Conservation (phyloP, 768 basidiomycete species). For the Boletus barrowsii region DNA sequence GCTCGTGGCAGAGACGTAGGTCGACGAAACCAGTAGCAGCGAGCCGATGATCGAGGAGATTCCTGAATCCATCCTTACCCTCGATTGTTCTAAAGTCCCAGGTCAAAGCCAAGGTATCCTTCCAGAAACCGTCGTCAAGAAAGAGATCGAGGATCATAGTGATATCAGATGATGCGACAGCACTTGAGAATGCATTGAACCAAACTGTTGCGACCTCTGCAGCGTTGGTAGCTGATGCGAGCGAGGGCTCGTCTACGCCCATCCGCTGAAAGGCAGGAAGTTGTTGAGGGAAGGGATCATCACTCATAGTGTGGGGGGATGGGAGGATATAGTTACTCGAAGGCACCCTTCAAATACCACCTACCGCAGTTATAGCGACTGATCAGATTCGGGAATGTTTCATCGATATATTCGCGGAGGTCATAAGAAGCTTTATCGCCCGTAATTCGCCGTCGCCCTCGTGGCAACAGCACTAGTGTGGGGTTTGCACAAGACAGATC, state of each 20-base stretch:
- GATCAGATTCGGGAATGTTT: neutral
- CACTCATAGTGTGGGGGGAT: conserved; percentile 8
- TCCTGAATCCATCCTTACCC: conserved; percentile 35
- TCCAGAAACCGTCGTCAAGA: conserved; percentile 41
- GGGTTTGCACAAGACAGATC: too few relatives aligned
- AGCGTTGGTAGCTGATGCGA: conserved; percentile 16
- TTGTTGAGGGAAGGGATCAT: conserved; percentile 22
- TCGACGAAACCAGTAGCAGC: conserved; percentile 17
- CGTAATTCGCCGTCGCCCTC: too few relatives aligned
- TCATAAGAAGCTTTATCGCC: too few relatives aligned
- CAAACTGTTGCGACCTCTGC: conserved; percentile 26
- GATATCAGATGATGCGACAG: conserved; percentile 18
- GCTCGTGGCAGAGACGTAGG: conserved; percentile 13
- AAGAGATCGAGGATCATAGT: conserved; percentile 24
- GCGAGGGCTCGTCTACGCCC: conserved; percentile 21
- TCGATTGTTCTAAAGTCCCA: conserved; percentile 54
- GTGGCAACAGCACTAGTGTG: too few relatives aligned
- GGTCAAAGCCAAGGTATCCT: conserved; percentile 51
- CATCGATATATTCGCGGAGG: neutral
- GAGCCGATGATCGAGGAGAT: conserved; percentile 38
- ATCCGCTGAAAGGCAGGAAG: conserved; percentile 30
- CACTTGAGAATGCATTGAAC: conserved; percentile 23
- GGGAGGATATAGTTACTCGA: neutral
- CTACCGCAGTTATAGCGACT: neutral
- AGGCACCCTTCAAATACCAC: neutral